phyloP scores from a whole-genome alignment of 78 protist species.

The Salpingoeca rosetta region DNA sequence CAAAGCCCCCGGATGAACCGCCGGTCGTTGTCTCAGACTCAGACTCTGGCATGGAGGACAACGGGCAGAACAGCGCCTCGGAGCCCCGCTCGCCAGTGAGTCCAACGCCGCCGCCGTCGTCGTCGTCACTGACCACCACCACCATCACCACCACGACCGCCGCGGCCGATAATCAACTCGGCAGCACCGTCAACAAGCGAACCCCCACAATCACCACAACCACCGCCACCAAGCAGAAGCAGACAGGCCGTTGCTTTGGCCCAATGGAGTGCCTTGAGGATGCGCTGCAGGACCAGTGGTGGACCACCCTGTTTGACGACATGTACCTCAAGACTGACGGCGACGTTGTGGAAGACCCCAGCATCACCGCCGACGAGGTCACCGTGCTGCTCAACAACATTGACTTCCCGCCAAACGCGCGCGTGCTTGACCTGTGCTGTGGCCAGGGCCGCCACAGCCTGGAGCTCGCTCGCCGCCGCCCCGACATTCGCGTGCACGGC shows the following conservation, averaged over 20 bases:
- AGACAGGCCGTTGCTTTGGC: neutral
- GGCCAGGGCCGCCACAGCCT: neutral
- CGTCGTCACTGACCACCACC: too few relatives aligned
- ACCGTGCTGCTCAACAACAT: neutral
- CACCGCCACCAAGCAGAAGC: neutral
- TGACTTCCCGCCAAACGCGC: neutral
- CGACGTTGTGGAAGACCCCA: neutral
- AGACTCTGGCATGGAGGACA: too few relatives aligned
- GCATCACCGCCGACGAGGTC: neutral
- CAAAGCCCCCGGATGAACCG: too few relatives aligned
- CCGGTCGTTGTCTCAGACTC: too few relatives aligned
- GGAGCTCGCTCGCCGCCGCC: neutral
- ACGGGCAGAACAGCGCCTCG: too few relatives aligned
- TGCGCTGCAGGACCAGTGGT: neutral
- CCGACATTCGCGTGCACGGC: neutral
- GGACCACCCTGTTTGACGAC: neutral
- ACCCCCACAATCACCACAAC: neutral
- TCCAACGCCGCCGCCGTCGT: too few relatives aligned
- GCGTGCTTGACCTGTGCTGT: neutral
- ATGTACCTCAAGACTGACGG: neutral
- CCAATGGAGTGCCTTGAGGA: neutral
- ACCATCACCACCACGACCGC: too few relatives aligned
- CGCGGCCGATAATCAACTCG: too few relatives aligned
- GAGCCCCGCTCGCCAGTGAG: too few relatives aligned
- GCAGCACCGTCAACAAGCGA: neutral